Evolutionary conservation across 208 protist species (phyloP), one percentile per base, ranked within the genome.

Genomic region (Wallacemonas rigidus): DNA sequence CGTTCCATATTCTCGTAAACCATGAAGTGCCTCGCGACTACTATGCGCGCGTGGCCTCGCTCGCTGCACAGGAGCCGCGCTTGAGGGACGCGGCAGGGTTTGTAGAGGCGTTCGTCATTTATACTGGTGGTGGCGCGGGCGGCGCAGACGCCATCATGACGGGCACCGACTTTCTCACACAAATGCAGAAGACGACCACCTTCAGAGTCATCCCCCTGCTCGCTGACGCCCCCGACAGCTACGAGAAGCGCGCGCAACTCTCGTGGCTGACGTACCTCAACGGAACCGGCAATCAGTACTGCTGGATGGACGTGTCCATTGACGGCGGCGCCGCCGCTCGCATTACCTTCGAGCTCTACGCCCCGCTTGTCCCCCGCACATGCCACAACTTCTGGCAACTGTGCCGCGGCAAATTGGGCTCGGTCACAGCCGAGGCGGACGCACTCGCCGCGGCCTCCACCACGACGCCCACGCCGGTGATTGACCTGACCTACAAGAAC

Each of bases 381-480:
- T 90, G 83, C 57, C 80, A 91, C 39, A 99, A 99, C 79, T 99
- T 99, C 67, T 90, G 87, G 76, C 85, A 75, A 38, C 77, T 99
- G 40, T 96, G 91, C 82, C 81, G 77, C 7, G 95, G 95, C 35
- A 81, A 90, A 65, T 50, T 80, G 3, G 82, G 83, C 1, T 76
- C 53, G 8, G 74, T 80, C 36, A 45, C 53, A 35, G 26, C 50
- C 2, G 72, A 77, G 51, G 71, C 68, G 8, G 70, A 67, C 11
- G n/a, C 69, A 14, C 45, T 50, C n/a, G 7, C 54, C 4, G 15
- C 57, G 15, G 50, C 51, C 11, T 4, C 58, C 56, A 74, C 6
- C 40, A 17, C 43, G 2, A 2, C n/a, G 36, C 50, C 43, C 43
- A 83, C 36, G 51, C 72, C 87, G 70, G 43, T 67, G 17, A 54